A percentile compares a stretch with the other conserved stretches of the same genome.
These are phyloP conservation scores for Spinacia oleracea DNA, from an alignment of 179 eudicot genomes.

Conservation along the genomic window DNA sequence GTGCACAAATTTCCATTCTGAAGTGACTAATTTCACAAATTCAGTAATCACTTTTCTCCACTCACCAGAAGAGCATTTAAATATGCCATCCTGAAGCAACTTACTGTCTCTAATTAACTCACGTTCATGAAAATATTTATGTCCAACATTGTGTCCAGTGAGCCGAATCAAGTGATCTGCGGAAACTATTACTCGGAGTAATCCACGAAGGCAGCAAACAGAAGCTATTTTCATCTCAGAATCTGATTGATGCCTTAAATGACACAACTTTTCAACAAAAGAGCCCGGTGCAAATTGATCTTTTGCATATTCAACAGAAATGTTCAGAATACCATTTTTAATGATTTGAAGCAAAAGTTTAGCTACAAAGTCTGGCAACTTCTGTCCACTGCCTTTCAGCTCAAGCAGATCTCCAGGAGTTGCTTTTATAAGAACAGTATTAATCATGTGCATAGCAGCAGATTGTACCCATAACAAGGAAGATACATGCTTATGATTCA, in stretches of 20 bases:
- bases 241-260: slow-evolving; percentile 51
- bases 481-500: slow-evolving; percentile 24
- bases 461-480: slow-evolving; percentile 72
- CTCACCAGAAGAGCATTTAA: slow-evolving; percentile 46
- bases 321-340: slow-evolving; percentile 47
- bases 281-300: slow-evolving; percentile 29
- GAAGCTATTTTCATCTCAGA: slow-evolving; percentile 63
- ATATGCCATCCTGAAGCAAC: slow-evolving; percentile 55
- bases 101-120: slow-evolving; percentile 34
- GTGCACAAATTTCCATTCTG: slow-evolving; percentile 46
- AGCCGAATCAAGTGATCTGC: slow-evolving; percentile 59
- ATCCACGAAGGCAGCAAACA: slow-evolving; percentile 60
- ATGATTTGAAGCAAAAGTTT: slow-evolving; percentile 53
- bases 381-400: slow-evolving; percentile 33
- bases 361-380: slow-evolving; percentile 69
- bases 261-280: slow-evolving; percentile 49
- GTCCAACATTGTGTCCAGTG: slow-evolving; percentile 33
- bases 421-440: slow-evolving; percentile 55
- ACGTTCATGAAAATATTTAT: slow-evolving; percentile 24
- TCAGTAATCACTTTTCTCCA: slow-evolving; percentile 44
- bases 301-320: slow-evolving; percentile 28
- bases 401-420: slow-evolving; percentile 48
- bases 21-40: slow-evolving; percentile 46
- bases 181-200: slow-evolving; percentile 49
- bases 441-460: slow-evolving; percentile 64